These are phyloP conservation scores for Trypanosoma lewisi DNA, from an alignment of 208 protist species.

Conservation along the genomic window DNA sequence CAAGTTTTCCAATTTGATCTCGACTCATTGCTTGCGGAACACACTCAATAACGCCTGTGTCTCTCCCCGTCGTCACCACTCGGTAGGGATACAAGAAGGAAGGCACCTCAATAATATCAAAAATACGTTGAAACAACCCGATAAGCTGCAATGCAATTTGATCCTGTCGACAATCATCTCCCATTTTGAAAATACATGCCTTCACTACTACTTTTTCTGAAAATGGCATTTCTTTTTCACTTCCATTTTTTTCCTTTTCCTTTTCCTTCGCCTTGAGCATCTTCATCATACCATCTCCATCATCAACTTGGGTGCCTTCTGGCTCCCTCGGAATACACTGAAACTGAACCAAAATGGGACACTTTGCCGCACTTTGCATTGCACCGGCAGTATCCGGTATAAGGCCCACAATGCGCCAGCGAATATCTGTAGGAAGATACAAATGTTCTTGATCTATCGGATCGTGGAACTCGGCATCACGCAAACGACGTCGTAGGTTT, in stretches of 20 bases:
- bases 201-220: conserved; percentile 38
- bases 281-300: no score
- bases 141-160: conserved; percentile 93
- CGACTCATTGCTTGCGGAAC: conserved; percentile 85
- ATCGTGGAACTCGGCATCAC: conserved; percentile 61
- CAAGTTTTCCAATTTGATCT: conserved; percentile 90
- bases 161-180: conserved; percentile 95
- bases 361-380: conserved; percentile 91
- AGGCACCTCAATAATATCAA: conserved; percentile 72
- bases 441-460: conserved; percentile 46
- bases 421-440: conserved; percentile 85
- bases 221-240: not conserved
- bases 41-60: conserved; percentile 92
- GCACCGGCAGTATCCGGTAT: conserved; percentile 71
- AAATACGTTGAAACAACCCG: conserved; percentile 80
- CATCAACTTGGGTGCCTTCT: conserved; percentile 37
- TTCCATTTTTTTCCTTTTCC: no score
- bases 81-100: conserved; percentile 92
- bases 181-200: conserved; percentile 94
- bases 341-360: conserved; percentile 91
- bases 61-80: conserved; percentile 86
- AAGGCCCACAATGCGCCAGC: conserved; percentile 70
- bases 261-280: no score
- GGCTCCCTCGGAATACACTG: conserved; percentile 43
- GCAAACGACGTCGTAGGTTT: conserved; percentile 65